Conservation (phyloP, 805 yeast genomes). For the Cyberlindnera meyerae region DNA sequence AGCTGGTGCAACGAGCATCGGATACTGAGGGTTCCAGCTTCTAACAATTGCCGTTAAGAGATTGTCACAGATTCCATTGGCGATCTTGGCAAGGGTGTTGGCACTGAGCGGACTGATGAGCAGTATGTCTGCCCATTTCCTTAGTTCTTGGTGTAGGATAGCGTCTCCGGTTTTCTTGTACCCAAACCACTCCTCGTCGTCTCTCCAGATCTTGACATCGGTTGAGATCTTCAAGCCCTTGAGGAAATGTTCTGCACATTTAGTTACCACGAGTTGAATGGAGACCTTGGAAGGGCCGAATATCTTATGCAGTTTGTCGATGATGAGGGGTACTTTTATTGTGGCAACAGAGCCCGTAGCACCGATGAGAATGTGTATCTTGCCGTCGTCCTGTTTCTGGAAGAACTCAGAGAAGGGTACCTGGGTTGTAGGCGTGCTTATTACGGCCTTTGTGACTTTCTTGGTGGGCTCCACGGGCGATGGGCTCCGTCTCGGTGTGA, state of each 20-base stretch:
- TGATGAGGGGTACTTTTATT: conserved; percentile 84
- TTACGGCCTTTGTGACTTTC: conserved; percentile 43
- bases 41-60: conserved; percentile 67
- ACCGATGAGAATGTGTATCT: conserved; percentile 82
- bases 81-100: conserved; percentile 68
- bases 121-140: conserved; percentile 82
- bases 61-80: conserved; percentile 76
- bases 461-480: conserved; percentile 28
- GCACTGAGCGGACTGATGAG: conserved; percentile 77
- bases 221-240: conserved; percentile 58
- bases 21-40: conserved; percentile 74
- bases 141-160: conserved; percentile 68
- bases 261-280: conserved; percentile 80
- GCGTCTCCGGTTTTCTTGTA: conserved; percentile 60
- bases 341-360: conserved; percentile 98
- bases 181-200: conserved; percentile 70
- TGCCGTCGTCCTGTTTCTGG: conserved; percentile 71
- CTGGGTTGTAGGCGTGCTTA: conserved; percentile 57
- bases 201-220: conserved; percentile 81
- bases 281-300: conserved; percentile 71
- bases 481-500: conserved; percentile 16
- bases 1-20: conserved; percentile 74
- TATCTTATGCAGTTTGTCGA: conserved; percentile 76
- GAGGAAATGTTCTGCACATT: conserved; percentile 68
- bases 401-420: conserved; percentile 73